Conservation (phyloP, 768 basidiomycete species). For the Gelatoporia subvermispora region DNA sequence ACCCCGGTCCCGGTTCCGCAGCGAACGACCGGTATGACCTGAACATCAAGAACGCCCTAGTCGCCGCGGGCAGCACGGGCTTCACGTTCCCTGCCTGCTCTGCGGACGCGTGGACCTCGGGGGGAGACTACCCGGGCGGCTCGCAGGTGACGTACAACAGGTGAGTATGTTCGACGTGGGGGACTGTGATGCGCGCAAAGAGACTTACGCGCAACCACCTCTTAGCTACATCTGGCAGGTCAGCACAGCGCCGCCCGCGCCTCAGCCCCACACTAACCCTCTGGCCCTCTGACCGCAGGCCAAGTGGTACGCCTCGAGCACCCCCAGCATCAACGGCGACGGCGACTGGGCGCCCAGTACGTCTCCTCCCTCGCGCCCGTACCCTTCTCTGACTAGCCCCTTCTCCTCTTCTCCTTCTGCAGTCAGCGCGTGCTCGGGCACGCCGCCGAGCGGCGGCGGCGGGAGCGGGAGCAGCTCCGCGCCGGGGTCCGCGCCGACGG, state of each 20-base stretch:
- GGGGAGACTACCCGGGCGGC: constrained; percentile 46
- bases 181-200: background rate
- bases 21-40: constrained; percentile 57
- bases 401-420: background rate
- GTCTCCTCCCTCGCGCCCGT: constrained; percentile 14
- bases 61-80: constrained; percentile 60
- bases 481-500: constrained; percentile 8
- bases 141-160: constrained; percentile 51
- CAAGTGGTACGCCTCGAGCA: constrained; percentile 50
- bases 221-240: constrained; percentile 66
- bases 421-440: constrained; percentile 53
- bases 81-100: constrained; percentile 62
- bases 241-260: background rate
- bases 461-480: constrained; percentile 14
- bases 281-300: constrained; percentile 43
- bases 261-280: background rate
- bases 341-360: constrained; percentile 64
- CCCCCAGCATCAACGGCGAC: constrained; percentile 43
- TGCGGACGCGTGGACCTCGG: constrained; percentile 47
- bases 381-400: background rate
- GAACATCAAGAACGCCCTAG: constrained; percentile 55
- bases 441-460: constrained; percentile 23
- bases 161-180: constrained; percentile 26
- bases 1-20: constrained; percentile 5
- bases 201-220: background rate